phyloP scores from a whole-genome alignment of 768 basidiomycete genomes.

The Boletus rubescentipes region DNA sequence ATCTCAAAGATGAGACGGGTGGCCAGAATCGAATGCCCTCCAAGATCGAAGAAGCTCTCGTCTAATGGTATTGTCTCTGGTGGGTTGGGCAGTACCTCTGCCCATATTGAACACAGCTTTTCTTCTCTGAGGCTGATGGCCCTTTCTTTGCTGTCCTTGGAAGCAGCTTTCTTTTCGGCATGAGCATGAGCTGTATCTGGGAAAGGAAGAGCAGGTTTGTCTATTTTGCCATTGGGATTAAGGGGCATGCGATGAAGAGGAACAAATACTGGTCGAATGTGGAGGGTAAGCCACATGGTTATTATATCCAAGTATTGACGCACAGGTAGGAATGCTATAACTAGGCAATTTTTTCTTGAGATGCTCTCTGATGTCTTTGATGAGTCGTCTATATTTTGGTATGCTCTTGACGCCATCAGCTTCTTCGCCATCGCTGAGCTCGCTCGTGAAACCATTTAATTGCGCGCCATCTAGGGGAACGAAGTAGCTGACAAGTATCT shows the following conservation, averaged over 20 bases:
- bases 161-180: slow-evolving; percentile 38
- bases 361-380: slow-evolving; percentile 92
- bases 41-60: slow-evolving; percentile 97
- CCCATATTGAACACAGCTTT: slow-evolving; percentile 84
- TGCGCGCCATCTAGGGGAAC: slow-evolving; percentile 77
- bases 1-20: slow-evolving; percentile 97
- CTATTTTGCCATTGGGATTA: slow-evolving; percentile 98
- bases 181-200: slow-evolving; percentile 84
- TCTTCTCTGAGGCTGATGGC: slow-evolving; percentile 69
- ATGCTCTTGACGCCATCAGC: slow-evolving; percentile 72
- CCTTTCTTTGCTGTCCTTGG: slow-evolving; percentile 33
- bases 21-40: slow-evolving; percentile 97
- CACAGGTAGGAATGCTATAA: slow-evolving; percentile 90
- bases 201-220: slow-evolving; percentile 98
- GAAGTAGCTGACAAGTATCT: slow-evolving; percentile 96
- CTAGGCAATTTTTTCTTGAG: slow-evolving; percentile 95
- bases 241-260: slow-evolving; percentile 94
- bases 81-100: slow-evolving; percentile 72
- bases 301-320: slow-evolving; percentile 31
- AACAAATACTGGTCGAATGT: slow-evolving; percentile 69
- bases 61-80: slow-evolving; percentile 79
- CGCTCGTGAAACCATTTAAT: slow-evolving; percentile 70
- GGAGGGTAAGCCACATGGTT: slow-evolving; percentile 2
- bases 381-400: slow-evolving; percentile 78
- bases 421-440: slow-evolving; percentile 48